These are phyloP conservation scores for Taphrina flavorubra DNA, from an alignment of 1,139 yeast genomes.

Conservation along the genomic window DNA sequence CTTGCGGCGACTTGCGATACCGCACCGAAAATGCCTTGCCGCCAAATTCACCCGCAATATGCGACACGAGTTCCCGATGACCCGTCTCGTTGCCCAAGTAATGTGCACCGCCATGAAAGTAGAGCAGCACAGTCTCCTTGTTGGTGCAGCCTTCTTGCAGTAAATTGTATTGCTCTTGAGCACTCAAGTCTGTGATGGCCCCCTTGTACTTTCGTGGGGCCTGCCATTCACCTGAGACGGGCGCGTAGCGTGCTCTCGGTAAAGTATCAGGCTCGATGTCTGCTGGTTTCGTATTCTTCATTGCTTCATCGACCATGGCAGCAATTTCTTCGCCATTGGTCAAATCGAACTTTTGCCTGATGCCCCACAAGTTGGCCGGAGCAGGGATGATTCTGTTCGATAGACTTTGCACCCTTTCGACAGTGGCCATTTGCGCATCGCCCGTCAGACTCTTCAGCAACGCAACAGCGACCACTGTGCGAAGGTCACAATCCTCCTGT, in stretches of 20 bases:
- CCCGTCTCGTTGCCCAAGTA: conserved; percentile 39
- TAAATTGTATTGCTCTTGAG: conserved; percentile 13
- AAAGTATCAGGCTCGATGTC: conserved; percentile 1
- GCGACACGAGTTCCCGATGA: conserved; percentile 35
- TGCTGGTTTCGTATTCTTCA: neutral
- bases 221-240: conserved; percentile 20
- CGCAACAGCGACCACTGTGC: conserved; percentile 23
- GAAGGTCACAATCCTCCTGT: conserved; percentile 25
- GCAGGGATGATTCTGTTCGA: conserved; percentile 3
- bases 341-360: conserved; percentile 5
- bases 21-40: conserved; percentile 37
- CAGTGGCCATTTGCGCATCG: conserved; percentile 24
- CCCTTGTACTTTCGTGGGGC: conserved; percentile 9
- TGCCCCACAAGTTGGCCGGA: conserved; percentile 24
- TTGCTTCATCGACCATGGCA: conserved; percentile 24
- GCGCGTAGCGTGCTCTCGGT: neutral
- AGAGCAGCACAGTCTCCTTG: conserved; percentile 50
- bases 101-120: conserved; percentile 59
- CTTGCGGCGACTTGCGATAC: conserved; percentile 35
- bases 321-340: conserved; percentile 11
- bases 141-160: conserved; percentile 24
- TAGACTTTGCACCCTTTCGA: conserved; percentile 27
- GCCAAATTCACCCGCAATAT: conserved; percentile 19
- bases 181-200: neutral
- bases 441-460: conserved; percentile 18